Percentiles rank a stretch among this genome's conserved stretches.
phyloP scores from a whole-genome alignment of 228 moss, liverwort and hornwort species.

The Sphagnum magellanicum region DNA sequence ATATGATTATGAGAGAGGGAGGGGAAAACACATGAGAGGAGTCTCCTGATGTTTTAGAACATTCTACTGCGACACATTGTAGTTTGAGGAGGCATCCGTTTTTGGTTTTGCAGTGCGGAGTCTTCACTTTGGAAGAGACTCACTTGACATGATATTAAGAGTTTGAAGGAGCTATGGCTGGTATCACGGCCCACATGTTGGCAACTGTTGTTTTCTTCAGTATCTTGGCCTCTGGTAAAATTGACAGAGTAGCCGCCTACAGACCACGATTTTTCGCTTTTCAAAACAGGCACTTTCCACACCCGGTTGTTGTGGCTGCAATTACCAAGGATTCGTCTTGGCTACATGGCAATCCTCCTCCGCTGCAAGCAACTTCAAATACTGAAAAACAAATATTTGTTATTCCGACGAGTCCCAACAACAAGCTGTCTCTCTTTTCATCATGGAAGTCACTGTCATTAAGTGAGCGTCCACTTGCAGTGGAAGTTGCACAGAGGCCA shows the following conservation, averaged over 20 bases:
- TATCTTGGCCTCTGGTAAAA: background rate
- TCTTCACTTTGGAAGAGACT: too few species aligned
- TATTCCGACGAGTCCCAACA: background rate
- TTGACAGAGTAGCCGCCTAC: background rate
- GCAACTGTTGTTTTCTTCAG: background rate
- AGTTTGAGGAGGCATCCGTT: too few species aligned
- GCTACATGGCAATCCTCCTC: background rate
- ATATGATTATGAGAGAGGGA: too few species aligned
- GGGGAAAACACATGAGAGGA: too few species aligned
- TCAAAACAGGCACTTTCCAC: constrained; percentile 5
- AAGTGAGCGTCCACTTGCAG: background rate
- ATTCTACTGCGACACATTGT: too few species aligned
- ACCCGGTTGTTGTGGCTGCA: background rate
- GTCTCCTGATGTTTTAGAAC: too few species aligned
- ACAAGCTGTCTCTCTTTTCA: background rate
- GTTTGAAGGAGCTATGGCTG: background rate
- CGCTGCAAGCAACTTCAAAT: background rate
- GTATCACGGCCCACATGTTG: background rate
- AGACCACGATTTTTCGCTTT: constrained; percentile 4
- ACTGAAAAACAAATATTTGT: too few species aligned
- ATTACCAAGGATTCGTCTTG: background rate
- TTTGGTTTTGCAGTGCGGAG: too few species aligned
- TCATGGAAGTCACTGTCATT: background rate
- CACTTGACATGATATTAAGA: too few species aligned
- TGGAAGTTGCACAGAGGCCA: background rate